These are phyloP conservation scores for Sugiyamaella pinicola DNA, from an alignment of 1,139 yeast species.

Conservation along the genomic window DNA sequence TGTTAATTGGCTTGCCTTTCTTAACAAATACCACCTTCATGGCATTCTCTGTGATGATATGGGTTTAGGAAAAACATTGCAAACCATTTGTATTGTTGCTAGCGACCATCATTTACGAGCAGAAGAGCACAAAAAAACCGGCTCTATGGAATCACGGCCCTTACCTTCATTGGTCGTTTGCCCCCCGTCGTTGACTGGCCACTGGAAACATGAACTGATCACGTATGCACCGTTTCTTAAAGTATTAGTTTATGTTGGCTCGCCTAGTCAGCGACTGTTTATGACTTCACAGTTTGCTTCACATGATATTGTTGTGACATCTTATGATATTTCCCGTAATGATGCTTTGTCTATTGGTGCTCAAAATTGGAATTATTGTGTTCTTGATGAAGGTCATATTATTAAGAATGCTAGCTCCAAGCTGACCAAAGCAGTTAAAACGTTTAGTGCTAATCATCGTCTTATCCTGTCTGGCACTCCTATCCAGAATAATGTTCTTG, in stretches of 20 bases:
- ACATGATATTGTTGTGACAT: slow-evolving; percentile 86
- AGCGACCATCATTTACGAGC: slow-evolving; percentile 90
- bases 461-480: slow-evolving; percentile 95
- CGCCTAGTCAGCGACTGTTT: slow-evolving; percentile 71
- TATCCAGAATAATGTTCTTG: slow-evolving; percentile 94
- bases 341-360: slow-evolving; percentile 67
- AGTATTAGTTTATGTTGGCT: slow-evolving; percentile 87
- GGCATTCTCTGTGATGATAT: slow-evolving; percentile 98
- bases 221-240: slow-evolving; percentile 89
- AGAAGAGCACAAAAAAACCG: slow-evolving; percentile 60
- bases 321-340: slow-evolving; percentile 94
- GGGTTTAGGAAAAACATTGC: slow-evolving; percentile 98
- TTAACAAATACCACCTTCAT: slow-evolving; percentile 91
- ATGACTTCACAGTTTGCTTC: slow-evolving; percentile 56
- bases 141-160: slow-evolving; percentile 67
- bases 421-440: slow-evolving; percentile 84
- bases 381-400: slow-evolving; percentile 96
- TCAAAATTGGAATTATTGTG: slow-evolving; percentile 87
- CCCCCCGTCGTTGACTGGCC: slow-evolving; percentile 97
- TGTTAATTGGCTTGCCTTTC: slow-evolving; percentile 95
- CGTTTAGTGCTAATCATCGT: slow-evolving; percentile 81
- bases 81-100: slow-evolving; percentile 94
- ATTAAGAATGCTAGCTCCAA: slow-evolving; percentile 91
- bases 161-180: slow-evolving; percentile 87
- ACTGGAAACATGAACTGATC: slow-evolving; percentile 95